phyloP scores from a whole-genome alignment of 805 yeast species.

The Tetrapisispora nanseiensis region DNA sequence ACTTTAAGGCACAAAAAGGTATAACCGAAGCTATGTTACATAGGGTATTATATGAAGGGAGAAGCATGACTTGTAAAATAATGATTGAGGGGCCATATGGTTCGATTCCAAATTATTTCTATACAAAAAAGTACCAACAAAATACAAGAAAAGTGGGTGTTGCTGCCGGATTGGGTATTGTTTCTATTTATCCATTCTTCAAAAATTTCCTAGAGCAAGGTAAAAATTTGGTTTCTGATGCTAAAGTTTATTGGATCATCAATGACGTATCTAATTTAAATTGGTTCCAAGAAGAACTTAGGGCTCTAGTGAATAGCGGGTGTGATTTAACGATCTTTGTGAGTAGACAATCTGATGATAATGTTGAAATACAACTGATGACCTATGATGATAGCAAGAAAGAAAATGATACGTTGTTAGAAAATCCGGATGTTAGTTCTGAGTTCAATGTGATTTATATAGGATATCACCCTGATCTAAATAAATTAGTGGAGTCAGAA shows the following conservation, averaged over 20 bases:
- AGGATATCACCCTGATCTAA: slow-evolving; percentile 41
- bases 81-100: slow-evolving; percentile 61
- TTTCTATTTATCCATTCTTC: slow-evolving; percentile 41
- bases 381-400: background rate
- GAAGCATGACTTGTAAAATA: slow-evolving; percentile 29
- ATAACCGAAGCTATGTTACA: slow-evolving; percentile 37
- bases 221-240: slow-evolving; percentile 11
- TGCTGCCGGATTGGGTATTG: slow-evolving; percentile 47
- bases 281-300: slow-evolving; percentile 40
- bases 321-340: slow-evolving; percentile 19
- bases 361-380: slow-evolving; percentile 4
- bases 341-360: slow-evolving; percentile 5
- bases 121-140: slow-evolving; percentile 31
- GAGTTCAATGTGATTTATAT: slow-evolving; percentile 12
- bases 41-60: slow-evolving; percentile 25
- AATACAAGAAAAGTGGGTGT: slow-evolving; percentile 33
- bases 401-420: background rate
- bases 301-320: slow-evolving; percentile 21
- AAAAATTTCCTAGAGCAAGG: slow-evolving; percentile 18
- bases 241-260: slow-evolving; percentile 55
- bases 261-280: slow-evolving; percentile 40
- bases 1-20: slow-evolving; percentile 49
- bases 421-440: background rate
- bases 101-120: slow-evolving; percentile 10
- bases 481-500: slow-evolving; percentile 30